These are phyloP conservation scores for Botryotinia calthae DNA, from an alignment of 2,329 filamentous ascomycete genomes.

Conservation along the genomic window DNA sequence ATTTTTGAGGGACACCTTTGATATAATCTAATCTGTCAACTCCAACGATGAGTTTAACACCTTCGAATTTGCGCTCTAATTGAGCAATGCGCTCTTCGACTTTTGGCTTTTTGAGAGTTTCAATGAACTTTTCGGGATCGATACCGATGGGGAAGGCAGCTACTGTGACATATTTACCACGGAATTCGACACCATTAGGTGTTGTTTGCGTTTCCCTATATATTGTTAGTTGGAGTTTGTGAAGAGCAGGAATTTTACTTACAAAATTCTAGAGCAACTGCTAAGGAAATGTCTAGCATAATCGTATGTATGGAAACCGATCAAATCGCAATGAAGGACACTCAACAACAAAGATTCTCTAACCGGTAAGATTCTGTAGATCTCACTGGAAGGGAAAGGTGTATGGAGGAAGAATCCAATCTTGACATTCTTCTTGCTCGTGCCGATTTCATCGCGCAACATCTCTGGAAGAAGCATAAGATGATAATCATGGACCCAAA, in stretches of 20 bases:
- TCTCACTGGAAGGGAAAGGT: constrained; percentile 93
- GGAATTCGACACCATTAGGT: constrained; percentile 88
- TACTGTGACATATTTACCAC: constrained; percentile 83
- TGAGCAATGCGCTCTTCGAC: constrained; percentile 85
- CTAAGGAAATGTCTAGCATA: constrained; percentile 98
- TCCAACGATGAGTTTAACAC: constrained; percentile 93
- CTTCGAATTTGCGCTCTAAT: constrained; percentile 86
- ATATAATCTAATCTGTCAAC: constrained; percentile 98
- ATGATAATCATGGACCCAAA: constrained; percentile 99
- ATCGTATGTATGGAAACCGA: constrained; percentile 98
- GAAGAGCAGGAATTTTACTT: constrained; percentile 38
- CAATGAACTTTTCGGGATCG: constrained; percentile 92
- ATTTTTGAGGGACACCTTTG: constrained; percentile 96
- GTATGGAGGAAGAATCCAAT: constrained; percentile 98
- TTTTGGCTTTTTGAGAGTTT: constrained; percentile 79
- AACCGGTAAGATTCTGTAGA: constrained; percentile 92
- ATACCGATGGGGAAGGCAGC: constrained; percentile 98
- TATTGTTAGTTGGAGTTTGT: constrained; percentile 3
- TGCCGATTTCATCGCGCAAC: constrained; percentile 84
- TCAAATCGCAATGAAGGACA: constrained; percentile 87
- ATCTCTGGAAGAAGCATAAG: constrained; percentile 95
- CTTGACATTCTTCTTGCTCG: constrained; percentile 84
- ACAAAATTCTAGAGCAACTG: constrained; percentile 91
- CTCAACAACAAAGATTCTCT: constrained; percentile 84
- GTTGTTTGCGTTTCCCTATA: constrained; percentile 68